Evolutionary conservation across 2,329 filamentous ascomycete species (phyloP).

Genomic region (Colletotrichum sp.): DNA sequence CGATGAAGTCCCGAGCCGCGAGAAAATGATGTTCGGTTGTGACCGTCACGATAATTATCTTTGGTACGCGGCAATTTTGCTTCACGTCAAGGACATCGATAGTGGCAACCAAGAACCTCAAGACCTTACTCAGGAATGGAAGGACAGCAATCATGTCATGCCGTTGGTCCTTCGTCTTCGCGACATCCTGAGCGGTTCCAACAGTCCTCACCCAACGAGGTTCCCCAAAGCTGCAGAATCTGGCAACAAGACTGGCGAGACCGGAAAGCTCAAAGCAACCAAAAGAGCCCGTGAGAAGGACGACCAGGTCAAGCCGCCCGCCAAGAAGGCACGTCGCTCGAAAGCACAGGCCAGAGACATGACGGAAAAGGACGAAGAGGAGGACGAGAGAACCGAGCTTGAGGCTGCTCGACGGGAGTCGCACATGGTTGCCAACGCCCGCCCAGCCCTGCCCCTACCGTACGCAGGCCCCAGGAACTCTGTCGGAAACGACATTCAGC

Average conservation of each 20-base stretch:
- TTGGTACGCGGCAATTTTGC: not conserved
- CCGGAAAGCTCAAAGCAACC: not conserved
- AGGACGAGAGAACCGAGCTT: not conserved
- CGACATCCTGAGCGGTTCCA: not conserved
- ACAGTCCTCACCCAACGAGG: not conserved
- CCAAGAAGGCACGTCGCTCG: not conserved
- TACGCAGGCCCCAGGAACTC: not conserved
- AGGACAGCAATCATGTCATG: not conserved
- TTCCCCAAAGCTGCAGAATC: not conserved
- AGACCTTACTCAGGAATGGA: not conserved
- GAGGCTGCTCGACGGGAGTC: not conserved
- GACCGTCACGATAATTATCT: not conserved
- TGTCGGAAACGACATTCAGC: not conserved
- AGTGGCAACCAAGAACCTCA: not conserved
- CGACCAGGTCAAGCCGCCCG: not conserved
- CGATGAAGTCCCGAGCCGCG: not conserved
- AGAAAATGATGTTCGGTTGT: not conserved
- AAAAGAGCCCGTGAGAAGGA: not conserved
- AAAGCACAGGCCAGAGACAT: not conserved
- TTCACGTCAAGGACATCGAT: not conserved
- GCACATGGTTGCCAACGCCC: rapidly evolving
- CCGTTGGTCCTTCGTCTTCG: not conserved
- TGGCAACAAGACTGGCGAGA: not conserved
- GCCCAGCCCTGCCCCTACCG: not conserved
- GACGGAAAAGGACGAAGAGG: not conserved